Evolutionary conservation across 148 eudicot genomes (phyloP).

Genomic region (Cornus suecica): DNA sequence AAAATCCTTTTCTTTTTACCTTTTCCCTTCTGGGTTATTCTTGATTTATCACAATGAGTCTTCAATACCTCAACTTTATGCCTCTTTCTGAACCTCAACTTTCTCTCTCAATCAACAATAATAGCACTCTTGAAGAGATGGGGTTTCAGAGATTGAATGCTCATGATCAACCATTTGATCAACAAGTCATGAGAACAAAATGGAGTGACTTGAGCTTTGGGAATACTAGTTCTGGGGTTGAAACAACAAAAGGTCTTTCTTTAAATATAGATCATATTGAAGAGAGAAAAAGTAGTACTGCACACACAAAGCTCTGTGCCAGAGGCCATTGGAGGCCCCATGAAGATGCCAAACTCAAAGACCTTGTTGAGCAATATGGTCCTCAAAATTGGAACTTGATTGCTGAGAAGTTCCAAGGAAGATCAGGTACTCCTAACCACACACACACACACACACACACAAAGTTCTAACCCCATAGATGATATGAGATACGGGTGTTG

Average conservation of each 20-base stretch:
- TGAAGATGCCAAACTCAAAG: slow-evolving; percentile 64
- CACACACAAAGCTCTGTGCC: slow-evolving; percentile 36
- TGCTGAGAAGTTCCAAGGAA: slow-evolving; percentile 52
- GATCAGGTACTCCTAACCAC: slow-evolving; percentile 45
- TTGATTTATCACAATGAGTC: slow-evolving; percentile 8
- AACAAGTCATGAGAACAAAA: neutral
- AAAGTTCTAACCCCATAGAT: no score
- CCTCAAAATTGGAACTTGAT: slow-evolving; percentile 82
- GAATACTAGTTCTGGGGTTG: neutral
- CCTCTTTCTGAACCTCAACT: slow-evolving; percentile 8
- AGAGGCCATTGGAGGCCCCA: slow-evolving; percentile 79
- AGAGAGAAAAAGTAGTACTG: neutral
- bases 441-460: no score
- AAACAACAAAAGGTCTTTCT: neutral
- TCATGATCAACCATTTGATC: neutral
- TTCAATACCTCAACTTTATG: neutral
- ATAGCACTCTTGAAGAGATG: neutral
- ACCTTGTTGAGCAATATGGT: slow-evolving; percentile 55
- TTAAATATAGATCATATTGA: slow-evolving; percentile 7
- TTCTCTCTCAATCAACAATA: slow-evolving; percentile 9
- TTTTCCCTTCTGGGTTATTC: neutral
- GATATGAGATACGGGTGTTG: no score
- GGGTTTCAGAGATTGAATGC: slow-evolving; percentile 12
- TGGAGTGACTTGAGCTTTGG: neutral
- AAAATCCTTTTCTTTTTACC: neutral